phyloP scores from a whole-genome alignment of 176 grass and related monocot genomes.

The Phragmites australis region DNA sequence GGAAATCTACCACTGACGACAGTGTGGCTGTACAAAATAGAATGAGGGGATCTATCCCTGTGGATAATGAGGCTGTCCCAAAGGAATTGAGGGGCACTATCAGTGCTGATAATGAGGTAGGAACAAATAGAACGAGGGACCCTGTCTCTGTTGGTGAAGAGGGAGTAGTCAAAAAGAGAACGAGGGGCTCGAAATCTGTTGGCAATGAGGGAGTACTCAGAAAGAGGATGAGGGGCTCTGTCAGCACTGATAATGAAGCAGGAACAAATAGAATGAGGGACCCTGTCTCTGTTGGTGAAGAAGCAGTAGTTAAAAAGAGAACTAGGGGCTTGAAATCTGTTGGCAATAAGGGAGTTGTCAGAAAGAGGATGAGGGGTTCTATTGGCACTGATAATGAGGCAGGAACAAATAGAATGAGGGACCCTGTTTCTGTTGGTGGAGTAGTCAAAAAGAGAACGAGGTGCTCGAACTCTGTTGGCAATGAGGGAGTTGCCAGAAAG shows the following conservation, averaged over 20 bases:
- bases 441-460: slow-evolving; percentile 29
- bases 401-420: background rate
- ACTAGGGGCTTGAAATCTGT: background rate
- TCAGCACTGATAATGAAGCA: background rate
- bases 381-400: background rate
- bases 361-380: slow-evolving; percentile 9
- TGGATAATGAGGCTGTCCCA: slow-evolving; percentile 7
- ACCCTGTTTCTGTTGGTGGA: slow-evolving; percentile 6
- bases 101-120: slow-evolving; percentile 10
- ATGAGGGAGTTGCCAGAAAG: background rate
- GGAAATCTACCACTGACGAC: slow-evolving; percentile 25
- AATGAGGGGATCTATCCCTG: slow-evolving; percentile 32
- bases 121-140: background rate
- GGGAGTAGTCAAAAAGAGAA: background rate
- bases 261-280: background rate
- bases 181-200: background rate
- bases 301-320: background rate
- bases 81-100: background rate
- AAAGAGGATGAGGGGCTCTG: slow-evolving; percentile 4
- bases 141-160: slow-evolving; percentile 8
- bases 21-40: slow-evolving; percentile 26
- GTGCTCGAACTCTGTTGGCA: background rate
- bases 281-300: slow-evolving; percentile 19
- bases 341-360: background rate
- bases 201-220: background rate